A percentile compares a stretch with the other conserved stretches of the same genome.
Evolutionary conservation across 129 eudicot species (phyloP).

Genomic region (Ambrosia trifida): DNA sequence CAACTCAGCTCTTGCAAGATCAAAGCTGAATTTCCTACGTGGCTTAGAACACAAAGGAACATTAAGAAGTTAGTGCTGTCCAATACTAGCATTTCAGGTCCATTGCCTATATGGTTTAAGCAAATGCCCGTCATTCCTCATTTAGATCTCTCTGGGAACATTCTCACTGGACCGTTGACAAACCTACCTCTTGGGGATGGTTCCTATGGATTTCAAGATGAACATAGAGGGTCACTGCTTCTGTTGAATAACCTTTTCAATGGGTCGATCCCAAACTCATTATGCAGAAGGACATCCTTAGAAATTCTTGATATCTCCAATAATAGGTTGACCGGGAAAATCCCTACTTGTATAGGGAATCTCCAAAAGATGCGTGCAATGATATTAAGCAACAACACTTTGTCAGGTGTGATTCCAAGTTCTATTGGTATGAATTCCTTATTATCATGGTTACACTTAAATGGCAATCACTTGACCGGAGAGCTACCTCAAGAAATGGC

Average conservation of each 20-base stretch:
- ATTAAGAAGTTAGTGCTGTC: slow-evolving; percentile 8
- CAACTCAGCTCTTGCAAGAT: slow-evolving; percentile 6
- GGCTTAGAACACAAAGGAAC: slow-evolving; percentile 30
- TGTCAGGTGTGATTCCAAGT: slow-evolving; percentile 26
- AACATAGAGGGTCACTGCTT: neutral
- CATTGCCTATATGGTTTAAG: neutral
- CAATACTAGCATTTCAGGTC: slow-evolving; percentile 23
- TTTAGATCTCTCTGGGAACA: slow-evolving; percentile 23
- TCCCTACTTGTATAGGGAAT: slow-evolving; percentile 29
- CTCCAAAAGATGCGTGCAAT: slow-evolving; percentile 10
- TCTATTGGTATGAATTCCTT: slow-evolving; percentile 8
- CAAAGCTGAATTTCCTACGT: slow-evolving; percentile 18
- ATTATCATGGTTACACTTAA: slow-evolving; percentile 20
- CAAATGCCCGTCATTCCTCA: neutral
- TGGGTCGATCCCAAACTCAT: slow-evolving; percentile 12
- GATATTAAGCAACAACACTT: neutral
- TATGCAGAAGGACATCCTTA: slow-evolving; percentile 13
- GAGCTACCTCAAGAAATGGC: slow-evolving; percentile 25
- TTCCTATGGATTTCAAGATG: neutral
- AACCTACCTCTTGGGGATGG: neutral
- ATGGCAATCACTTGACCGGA: slow-evolving; percentile 28
- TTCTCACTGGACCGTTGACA: slow-evolving; percentile 8
- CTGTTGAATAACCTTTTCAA: slow-evolving; percentile 25
- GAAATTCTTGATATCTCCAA: slow-evolving; percentile 21
- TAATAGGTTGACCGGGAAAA: slow-evolving; percentile 27